Evolutionary conservation across 495 filamentous ascomycete genomes (phyloP).

Genomic region (Aspergillus campestris): DNA sequence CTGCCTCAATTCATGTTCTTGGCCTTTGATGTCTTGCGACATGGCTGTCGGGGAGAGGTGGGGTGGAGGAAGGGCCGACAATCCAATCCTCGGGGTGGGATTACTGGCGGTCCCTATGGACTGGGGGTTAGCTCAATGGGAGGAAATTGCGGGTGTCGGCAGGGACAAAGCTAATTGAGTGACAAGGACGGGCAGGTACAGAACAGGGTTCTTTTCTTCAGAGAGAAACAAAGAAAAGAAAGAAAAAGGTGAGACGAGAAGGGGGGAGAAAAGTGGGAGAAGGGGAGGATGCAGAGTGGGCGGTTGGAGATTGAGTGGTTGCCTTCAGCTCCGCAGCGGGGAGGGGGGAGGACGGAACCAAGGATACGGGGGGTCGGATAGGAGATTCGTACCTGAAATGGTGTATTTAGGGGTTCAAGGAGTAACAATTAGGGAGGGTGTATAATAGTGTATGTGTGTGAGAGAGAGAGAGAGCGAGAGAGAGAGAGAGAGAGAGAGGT

Average conservation of each 20-base stretch:
- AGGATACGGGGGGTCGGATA: too few species aligned
- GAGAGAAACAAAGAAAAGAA: not conserved
- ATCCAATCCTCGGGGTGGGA: conserved; percentile 9
- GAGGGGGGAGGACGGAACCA: too few species aligned
- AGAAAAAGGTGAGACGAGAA: not conserved
- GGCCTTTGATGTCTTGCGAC: conserved; percentile 27
- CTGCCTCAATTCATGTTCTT: conserved; percentile 58
- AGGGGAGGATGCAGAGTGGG: too few species aligned
- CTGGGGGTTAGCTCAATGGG: not conserved
- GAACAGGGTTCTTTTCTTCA: not conserved
- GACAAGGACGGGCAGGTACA: not conserved
- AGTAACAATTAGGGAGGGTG: too few species aligned
- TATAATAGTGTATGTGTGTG: too few species aligned
- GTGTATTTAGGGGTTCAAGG: too few species aligned
- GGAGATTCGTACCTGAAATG: too few species aligned
- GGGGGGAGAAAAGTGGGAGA: not conserved
- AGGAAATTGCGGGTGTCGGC: not conserved
- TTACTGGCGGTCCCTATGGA: conserved; percentile 9
- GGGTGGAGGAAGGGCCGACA: not conserved
- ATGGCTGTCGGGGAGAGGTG: conserved; percentile 20
- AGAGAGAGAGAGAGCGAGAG: not conserved
- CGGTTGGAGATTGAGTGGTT: too few species aligned
- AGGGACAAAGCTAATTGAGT: not conserved
- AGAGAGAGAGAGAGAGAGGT: not conserved
- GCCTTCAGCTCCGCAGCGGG: too few species aligned